A percentile compares a stretch with the other conserved stretches of the same genome.
Conservation (phyloP, 192 early-diverging fungal genomes). For the Entomortierella parvispora region DNA sequence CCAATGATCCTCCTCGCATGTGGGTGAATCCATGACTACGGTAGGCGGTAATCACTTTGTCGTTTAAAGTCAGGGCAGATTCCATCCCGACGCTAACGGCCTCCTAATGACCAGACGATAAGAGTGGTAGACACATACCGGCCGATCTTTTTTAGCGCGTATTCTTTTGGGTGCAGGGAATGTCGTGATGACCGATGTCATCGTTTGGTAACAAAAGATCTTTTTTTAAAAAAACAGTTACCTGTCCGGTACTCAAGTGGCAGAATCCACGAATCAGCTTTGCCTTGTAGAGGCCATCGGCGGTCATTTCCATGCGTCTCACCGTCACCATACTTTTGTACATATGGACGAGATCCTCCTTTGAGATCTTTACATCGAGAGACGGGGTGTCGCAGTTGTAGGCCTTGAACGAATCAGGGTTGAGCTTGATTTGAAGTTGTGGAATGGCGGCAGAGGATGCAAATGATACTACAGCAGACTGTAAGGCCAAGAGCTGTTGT, state of each 20-base stretch:
- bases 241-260: conserved; percentile 96
- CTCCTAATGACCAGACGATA: conserved; percentile 55
- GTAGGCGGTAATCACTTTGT: conserved; percentile 96
- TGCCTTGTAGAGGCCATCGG: conserved; percentile 93
- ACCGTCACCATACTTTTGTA: conserved; percentile 90
- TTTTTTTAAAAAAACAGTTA: conserved; percentile 54
- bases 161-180: neutral
- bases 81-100: conserved; percentile 94
- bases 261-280: conserved; percentile 97
- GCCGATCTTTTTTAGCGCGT: no score
- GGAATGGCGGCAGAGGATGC: no score
- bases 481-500: no score
- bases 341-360: conserved; percentile 77
- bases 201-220: neutral
- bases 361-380: conserved; percentile 66
- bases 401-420: conserved; percentile 75
- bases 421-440: conserved; percentile 75
- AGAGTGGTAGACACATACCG: no score
- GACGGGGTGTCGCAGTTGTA: conserved; percentile 82
- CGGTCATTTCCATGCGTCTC: conserved; percentile 90
- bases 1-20: conserved; percentile 73
- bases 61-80: conserved; percentile 79
- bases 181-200: neutral
- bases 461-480: no score
- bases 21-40: conserved; percentile 96